Conservation (phyloP, 257 asterid species). For the Nicotiana noctiflora region DNA sequence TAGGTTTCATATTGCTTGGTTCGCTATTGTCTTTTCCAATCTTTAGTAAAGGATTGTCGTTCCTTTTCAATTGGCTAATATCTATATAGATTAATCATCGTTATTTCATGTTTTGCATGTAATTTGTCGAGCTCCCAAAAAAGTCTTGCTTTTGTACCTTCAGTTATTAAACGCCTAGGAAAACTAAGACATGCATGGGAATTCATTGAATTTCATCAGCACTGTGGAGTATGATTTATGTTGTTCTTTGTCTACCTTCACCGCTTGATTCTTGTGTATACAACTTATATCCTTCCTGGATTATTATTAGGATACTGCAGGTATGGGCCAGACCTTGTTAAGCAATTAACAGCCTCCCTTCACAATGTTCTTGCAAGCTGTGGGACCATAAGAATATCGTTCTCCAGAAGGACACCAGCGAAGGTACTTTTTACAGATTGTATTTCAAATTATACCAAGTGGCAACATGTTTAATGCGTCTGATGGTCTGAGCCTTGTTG, state of each 20-base stretch:
- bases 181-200: background rate
- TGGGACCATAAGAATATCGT: conserved; percentile 86
- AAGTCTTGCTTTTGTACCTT: background rate
- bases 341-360: conserved; percentile 62
- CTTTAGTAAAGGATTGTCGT: background rate
- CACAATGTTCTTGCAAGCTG: conserved; percentile 76
- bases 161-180: background rate
- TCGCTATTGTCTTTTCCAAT: background rate
- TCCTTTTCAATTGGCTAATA: background rate
- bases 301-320: conserved; percentile 69
- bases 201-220: background rate
- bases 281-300: conserved; percentile 2
- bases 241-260: background rate
- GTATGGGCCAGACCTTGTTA: conserved; percentile 81
- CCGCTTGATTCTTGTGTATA: background rate
- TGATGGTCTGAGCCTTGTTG: conserved; percentile 3
- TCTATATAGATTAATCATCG: background rate
- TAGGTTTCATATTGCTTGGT: background rate
- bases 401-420: conserved; percentile 89
- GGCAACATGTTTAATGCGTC: background rate
- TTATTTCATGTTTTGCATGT: background rate
- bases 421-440: conserved; percentile 39
- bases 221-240: background rate
- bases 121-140: background rate
- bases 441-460: background rate